These are phyloP conservation scores for Gymnopilus junonius DNA, from an alignment of 768 basidiomycete genomes.

Conservation along the genomic window DNA sequence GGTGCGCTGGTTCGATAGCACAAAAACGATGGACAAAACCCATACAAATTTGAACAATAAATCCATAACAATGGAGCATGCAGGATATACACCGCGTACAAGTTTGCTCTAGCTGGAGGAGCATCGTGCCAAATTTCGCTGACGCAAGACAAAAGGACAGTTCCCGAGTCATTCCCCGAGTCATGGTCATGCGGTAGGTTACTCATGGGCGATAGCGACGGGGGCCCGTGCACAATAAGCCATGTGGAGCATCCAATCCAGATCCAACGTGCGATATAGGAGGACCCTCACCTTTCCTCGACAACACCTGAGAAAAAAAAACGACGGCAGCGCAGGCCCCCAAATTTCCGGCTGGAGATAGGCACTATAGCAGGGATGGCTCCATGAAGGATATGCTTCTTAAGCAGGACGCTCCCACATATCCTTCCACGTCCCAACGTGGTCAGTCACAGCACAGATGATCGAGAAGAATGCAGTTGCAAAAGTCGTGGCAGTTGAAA, in stretches of 20 bases:
- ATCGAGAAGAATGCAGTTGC: neutral
- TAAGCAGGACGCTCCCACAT: constrained; percentile 23
- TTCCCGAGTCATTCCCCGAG: constrained; percentile 19
- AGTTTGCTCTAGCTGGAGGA: neutral
- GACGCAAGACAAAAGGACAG: neutral
- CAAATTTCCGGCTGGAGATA: neutral
- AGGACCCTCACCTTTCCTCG: neutral
- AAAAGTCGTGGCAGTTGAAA: neutral
- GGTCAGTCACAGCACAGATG: neutral
- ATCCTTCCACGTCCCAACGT: constrained; percentile 1
- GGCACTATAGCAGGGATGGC: neutral
- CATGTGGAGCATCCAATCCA: neutral
- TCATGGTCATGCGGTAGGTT: neutral
- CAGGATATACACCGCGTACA: neutral
- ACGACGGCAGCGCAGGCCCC: neutral
- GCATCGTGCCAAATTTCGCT: neutral
- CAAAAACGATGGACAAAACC: neutral
- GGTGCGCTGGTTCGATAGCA: too few relatives aligned
- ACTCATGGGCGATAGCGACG: neutral
- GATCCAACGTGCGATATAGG: neutral
- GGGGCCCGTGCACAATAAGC: neutral
- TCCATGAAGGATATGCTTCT: constrained; percentile 14
- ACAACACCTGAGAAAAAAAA: neutral
- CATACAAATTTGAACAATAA: neutral
- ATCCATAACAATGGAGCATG: neutral